Evolutionary conservation across 192 early-diverging fungal species (phyloP), one percentile per base, ranked within the genome.

Genomic region (Hyaloraphidium curvatum): DNA sequence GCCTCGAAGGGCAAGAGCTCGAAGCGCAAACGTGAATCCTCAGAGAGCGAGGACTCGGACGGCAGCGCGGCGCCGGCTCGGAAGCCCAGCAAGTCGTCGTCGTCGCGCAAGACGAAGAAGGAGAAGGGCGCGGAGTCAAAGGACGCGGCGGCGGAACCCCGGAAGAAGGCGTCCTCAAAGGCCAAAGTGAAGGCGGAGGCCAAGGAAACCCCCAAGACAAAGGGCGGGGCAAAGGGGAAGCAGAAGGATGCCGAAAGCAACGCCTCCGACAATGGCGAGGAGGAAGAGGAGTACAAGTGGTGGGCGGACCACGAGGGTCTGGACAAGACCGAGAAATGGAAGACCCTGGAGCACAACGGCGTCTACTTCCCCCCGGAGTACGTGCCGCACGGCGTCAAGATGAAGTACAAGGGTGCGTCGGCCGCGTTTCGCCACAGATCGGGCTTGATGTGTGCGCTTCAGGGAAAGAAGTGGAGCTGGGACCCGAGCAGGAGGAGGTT

Each of bases 361-460:
- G 86, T 89, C 0, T 60, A 77, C 22, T 97, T 97, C 43, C 87
- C 94, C 37, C 91, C 91, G 0, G 71, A 74, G 2, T 97, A 97
- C 64, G 79, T 66, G 31, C 86, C 88, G 11, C 91, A 94, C 63
- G 83, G 83, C 19, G 59, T 94, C 28, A 83, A 85, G 59, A 82
- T 97, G 73, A 65, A 74, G 39, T 97, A 96, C 57, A 64, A 87
- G 59, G 87, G 87, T 69, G 48, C 55, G 53, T 31, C 16, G 16
- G 1, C 14, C 35, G 21, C 29, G 14, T 2, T 29, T 53, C 35
- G 43, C 14, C 28, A 30, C 21, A 31, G 13, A 28, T 19, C 27
- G 39, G 27, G 17, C n/a, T 29, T 39, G 48, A 21, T 23, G 21
- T 4, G 2, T 59, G 22, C 35, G 17, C 53, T 21, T 30, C 60